Evolutionary conservation across 2,329 filamentous ascomycete species (phyloP).

Genomic region (Didymosphaeria variabile): DNA sequence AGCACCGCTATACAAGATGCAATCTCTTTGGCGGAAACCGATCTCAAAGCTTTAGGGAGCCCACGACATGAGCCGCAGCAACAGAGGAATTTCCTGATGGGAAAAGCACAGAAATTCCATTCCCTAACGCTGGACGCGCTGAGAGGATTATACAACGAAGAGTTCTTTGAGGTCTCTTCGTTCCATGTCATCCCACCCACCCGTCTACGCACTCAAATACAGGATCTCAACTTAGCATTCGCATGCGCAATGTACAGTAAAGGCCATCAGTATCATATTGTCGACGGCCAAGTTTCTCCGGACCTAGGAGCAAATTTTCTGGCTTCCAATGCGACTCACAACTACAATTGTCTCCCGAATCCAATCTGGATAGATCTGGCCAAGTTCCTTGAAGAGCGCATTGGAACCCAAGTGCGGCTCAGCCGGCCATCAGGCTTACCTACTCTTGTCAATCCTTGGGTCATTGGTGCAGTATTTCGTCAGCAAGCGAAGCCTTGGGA

Average conservation of each 20-base stretch:
- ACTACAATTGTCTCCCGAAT: slow-evolving; percentile 23
- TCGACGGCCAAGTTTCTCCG: slow-evolving; percentile 7
- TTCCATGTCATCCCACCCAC: slow-evolving; percentile 17
- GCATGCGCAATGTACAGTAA: slow-evolving; percentile 35
- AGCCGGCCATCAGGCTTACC: slow-evolving; percentile 32
- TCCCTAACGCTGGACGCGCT: slow-evolving; percentile 32
- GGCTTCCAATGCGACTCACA: slow-evolving; percentile 14
- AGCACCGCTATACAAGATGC: slow-evolving; percentile 28
- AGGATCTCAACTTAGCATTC: slow-evolving; percentile 40
- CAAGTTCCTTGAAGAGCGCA: slow-evolving; percentile 26
- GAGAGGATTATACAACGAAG: slow-evolving; percentile 31
- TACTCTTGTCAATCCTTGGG: slow-evolving; percentile 33
- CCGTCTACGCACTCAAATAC: slow-evolving; percentile 45
- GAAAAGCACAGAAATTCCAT: slow-evolving; percentile 31
- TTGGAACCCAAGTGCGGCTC: slow-evolving; percentile 26
- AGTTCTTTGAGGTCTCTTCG: slow-evolving; percentile 31
- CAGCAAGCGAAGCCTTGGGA: slow-evolving; percentile 33
- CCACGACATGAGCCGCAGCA: slow-evolving; percentile 30
- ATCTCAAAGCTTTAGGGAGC: slow-evolving; percentile 29
- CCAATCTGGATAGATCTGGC: slow-evolving; percentile 22
- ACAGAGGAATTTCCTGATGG: slow-evolving; percentile 33
- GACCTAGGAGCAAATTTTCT: background rate
- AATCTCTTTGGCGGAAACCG: slow-evolving; percentile 21
- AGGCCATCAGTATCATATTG: slow-evolving; percentile 36
- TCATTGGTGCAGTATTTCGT: slow-evolving; percentile 35